These are phyloP conservation scores for Paradendryphiella salina DNA, from an alignment of 2,329 filamentous ascomycete genomes.

Conservation along the genomic window DNA sequence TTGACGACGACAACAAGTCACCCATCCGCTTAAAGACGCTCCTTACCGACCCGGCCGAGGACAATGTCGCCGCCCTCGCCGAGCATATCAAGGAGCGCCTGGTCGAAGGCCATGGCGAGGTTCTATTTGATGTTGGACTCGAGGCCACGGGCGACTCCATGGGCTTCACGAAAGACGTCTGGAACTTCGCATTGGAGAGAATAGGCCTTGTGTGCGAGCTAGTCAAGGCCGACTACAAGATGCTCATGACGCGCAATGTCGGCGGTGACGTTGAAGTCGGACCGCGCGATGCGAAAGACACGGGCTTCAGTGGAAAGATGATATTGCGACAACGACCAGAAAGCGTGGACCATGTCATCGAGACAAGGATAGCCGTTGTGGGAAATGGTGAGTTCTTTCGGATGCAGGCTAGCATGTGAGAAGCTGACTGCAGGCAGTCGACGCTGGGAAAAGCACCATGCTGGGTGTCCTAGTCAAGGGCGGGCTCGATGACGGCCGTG, in stretches of 20 bases:
- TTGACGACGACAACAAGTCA: constrained; percentile 69
- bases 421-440: constrained; percentile 59
- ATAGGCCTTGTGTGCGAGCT: constrained; percentile 67
- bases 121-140: constrained; percentile 86
- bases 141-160: constrained; percentile 89
- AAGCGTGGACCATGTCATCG: constrained; percentile 83
- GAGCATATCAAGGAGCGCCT: constrained; percentile 66
- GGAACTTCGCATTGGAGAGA: constrained; percentile 70
- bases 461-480: constrained; percentile 95
- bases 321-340: constrained; percentile 75
- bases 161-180: constrained; percentile 73
- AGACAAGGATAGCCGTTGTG: constrained; percentile 94
- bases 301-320: constrained; percentile 80
- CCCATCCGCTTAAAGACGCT: constrained; percentile 72
- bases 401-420: neutral
- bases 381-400: constrained; percentile 72
- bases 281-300: constrained; percentile 66
- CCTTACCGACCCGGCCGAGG: constrained; percentile 63
- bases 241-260: constrained; percentile 89
- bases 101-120: constrained; percentile 83
- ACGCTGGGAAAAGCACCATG: constrained; percentile 96
- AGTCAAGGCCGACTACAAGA: constrained; percentile 72
- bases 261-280: constrained; percentile 74
- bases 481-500: constrained; percentile 89
- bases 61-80: constrained; percentile 64